Conservation (phyloP, 2,329 filamentous ascomycete species). For the Talaromyces sp. region DNA sequence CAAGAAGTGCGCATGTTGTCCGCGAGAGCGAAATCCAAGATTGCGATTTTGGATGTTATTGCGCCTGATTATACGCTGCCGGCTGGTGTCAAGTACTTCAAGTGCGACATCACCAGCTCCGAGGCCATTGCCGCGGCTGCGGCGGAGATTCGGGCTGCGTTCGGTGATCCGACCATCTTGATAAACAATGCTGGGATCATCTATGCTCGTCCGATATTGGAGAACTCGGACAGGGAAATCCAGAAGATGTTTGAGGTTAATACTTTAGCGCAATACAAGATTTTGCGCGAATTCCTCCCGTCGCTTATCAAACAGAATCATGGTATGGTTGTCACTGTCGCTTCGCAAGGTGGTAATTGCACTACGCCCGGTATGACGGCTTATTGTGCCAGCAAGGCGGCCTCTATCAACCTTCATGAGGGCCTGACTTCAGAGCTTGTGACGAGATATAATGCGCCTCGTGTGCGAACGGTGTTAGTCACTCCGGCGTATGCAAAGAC, state of each 20-base stretch:
- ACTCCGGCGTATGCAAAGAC: slow-evolving; percentile 11
- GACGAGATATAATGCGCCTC: slow-evolving; percentile 27
- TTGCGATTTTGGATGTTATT: slow-evolving; percentile 70
- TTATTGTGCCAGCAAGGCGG: slow-evolving; percentile 49
- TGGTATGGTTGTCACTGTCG: slow-evolving; percentile 55
- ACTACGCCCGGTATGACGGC: slow-evolving; percentile 45
- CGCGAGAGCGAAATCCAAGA: slow-evolving; percentile 57
- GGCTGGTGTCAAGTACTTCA: slow-evolving; percentile 24
- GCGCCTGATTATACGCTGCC: slow-evolving; percentile 44
- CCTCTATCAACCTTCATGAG: slow-evolving; percentile 50
- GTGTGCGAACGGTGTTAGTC: slow-evolving; percentile 28
- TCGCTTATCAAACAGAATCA: slow-evolving; percentile 46
- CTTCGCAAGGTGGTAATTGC: slow-evolving; percentile 49
- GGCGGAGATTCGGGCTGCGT: slow-evolving; percentile 27
- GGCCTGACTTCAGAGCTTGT: slow-evolving; percentile 33
- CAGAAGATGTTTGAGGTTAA: slow-evolving; percentile 49
- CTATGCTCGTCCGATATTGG: slow-evolving; percentile 40
- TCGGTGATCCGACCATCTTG: slow-evolving; percentile 40
- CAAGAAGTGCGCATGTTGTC: slow-evolving; percentile 64
- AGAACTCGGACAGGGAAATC: slow-evolving; percentile 38
- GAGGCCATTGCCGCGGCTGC: slow-evolving; percentile 25
- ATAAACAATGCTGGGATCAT: slow-evolving; percentile 50
- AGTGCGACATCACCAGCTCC: slow-evolving; percentile 28
- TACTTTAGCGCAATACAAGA: slow-evolving; percentile 46
- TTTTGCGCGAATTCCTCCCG: slow-evolving; percentile 48